Evolutionary conservation across 2,329 filamentous ascomycete species (phyloP), one percentile per base, ranked within the genome.

Genomic region (Diaporthe citri): DNA sequence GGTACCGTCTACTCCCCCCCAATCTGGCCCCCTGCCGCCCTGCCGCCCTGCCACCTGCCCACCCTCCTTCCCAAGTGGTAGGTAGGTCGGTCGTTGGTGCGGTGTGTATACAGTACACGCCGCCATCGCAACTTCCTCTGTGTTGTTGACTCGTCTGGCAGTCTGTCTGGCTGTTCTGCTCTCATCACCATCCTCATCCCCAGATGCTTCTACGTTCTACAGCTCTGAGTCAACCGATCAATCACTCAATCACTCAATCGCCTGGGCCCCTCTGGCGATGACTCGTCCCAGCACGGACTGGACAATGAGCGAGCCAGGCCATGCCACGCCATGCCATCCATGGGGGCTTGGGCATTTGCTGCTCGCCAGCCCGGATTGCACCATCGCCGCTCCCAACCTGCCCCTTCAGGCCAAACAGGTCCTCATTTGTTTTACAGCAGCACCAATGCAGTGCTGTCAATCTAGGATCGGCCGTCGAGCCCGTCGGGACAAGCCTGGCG

Each of bases 281-380:
- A 52, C 28, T 67, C 36, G 62, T 67, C 31, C 43, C 46, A 25
- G 31, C 46, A 67, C 28, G 48, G n/a, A 22, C 34, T 28, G 48
- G 55, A 52, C 62, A 39, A 39, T 20, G 20, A 31, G 31, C 31
- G 43, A 36, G 43, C 62, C 62, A 36, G 9, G 28, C 28, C 20
- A 4, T 51, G 46, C 31, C 31, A 52, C 62, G 46, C 43, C 64
- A 41, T 28, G 46, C 59, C 46, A 52, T 25, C 31, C 34, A 20
- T 20, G n/a, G 48, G 64, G 64, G 46, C 64, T 69, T 69, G 64
- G 64, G 4, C 57, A 64, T 72, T 72, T 55, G 57, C 57, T 72
- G 71, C 71, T 72, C 60, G 36, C 12, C 57, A 43, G 36, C 34
- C 41, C 22, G 25, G 39, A 64, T 72, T 72, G 71, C 71, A 72